These are phyloP conservation scores for Mortierella sp. DNA, from an alignment of 371 early-diverging fungal species.

Conservation along the genomic window DNA sequence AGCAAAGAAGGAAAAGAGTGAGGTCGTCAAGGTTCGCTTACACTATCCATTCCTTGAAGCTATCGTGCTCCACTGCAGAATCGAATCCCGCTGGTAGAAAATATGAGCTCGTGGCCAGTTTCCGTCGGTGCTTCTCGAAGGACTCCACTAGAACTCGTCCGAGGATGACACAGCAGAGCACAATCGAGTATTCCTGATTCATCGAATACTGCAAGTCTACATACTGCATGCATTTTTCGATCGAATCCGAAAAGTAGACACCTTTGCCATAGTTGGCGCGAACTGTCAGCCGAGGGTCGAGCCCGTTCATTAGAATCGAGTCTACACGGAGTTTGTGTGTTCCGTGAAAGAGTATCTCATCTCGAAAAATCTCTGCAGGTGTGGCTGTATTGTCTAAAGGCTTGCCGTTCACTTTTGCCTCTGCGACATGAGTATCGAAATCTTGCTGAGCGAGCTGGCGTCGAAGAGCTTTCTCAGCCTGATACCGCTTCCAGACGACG, in stretches of 20 bases:
- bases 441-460: slow-evolving; percentile 19
- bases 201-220: slow-evolving; percentile 30
- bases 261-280: slow-evolving; percentile 45
- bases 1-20: too few relatives aligned
- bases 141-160: slow-evolving; percentile 40
- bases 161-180: slow-evolving; percentile 42
- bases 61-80: slow-evolving; percentile 32
- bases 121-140: slow-evolving; percentile 15
- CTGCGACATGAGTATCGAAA: neutral
- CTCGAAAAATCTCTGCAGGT: slow-evolving; percentile 25
- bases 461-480: slow-evolving; percentile 36
- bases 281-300: slow-evolving; percentile 39
- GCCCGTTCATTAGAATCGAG: slow-evolving; percentile 37
- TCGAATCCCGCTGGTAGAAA: slow-evolving; percentile 36
- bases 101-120: slow-evolving; percentile 6
- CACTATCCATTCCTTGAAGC: slow-evolving; percentile 48
- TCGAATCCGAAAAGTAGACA: slow-evolving; percentile 44
- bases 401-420: neutral
- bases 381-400: neutral
- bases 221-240: slow-evolving; percentile 51
- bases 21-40: slow-evolving; percentile 13
- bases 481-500: slow-evolving; percentile 35
- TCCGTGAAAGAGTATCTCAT: slow-evolving; percentile 46
- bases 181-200: slow-evolving; percentile 36
- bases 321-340: slow-evolving; percentile 16